A percentile compares a stretch with the other conserved stretches of the same genome.
phyloP scores from a whole-genome alignment of 108 stramenopile genomes.

The Cyclotella sp. region DNA sequence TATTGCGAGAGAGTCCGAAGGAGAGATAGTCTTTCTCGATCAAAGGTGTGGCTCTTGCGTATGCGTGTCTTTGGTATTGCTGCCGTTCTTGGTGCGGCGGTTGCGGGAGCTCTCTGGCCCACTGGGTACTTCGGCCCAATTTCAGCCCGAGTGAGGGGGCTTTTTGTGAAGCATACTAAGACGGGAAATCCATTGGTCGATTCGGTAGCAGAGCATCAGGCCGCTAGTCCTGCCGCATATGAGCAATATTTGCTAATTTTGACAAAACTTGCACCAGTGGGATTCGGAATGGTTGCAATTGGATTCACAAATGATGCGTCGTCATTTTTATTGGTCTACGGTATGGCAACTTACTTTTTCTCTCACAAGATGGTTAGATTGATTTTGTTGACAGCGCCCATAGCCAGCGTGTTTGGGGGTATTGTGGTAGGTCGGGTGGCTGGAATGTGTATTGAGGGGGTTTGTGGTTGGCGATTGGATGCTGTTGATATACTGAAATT shows the following conservation, averaged over 20 bases:
- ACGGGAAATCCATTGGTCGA: constrained; percentile 95
- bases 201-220: constrained; percentile 97
- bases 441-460: constrained; percentile 55
- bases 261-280: constrained; percentile 86
- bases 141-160: constrained; percentile 82
- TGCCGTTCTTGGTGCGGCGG: constrained; percentile 22
- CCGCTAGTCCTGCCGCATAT: constrained; percentile 90
- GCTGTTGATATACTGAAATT: constrained; percentile 14
- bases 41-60: constrained; percentile 62
- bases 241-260: constrained; percentile 89
- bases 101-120: constrained; percentile 61
- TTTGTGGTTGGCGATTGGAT: constrained; percentile 45
- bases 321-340: constrained; percentile 93
- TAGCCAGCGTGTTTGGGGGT: constrained; percentile 91
- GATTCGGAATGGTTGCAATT: constrained; percentile 82
- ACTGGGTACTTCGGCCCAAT: constrained; percentile 96
- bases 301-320: constrained; percentile 78
- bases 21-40: constrained; percentile 49
- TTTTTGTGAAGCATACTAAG: constrained; percentile 94
- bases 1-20: constrained; percentile 59
- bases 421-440: constrained; percentile 77
- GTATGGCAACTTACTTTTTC: constrained; percentile 94
- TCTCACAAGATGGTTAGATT: constrained; percentile 97
- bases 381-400: constrained; percentile 95
- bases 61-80: constrained; percentile 59